Base-by-base conservation (phyloP, 768 basidiomycete species). In the Tricholoma flavovirens region DNA sequence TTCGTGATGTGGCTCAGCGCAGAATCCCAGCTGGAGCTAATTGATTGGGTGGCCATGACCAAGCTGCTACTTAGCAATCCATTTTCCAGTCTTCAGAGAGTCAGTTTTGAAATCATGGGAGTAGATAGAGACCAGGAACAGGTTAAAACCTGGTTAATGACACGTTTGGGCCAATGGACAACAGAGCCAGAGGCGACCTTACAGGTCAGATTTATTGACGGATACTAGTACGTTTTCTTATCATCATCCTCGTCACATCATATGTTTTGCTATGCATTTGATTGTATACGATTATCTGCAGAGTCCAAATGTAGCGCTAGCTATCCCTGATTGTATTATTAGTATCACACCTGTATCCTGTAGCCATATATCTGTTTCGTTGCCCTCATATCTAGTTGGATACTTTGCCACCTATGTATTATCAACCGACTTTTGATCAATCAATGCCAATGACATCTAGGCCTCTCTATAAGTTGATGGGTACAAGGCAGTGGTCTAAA, bases 1-100 rank as follows among this genome's bases (percentile, higher is more conserved):
- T 65, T 73, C 38, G 54, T 62, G 49, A 58, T 74, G 8, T 74
- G 73, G 72, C 56, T 75, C 43, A 71, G 70, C 26, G 59, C 63
- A 15, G 70, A 73, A 58, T 42, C 45, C 14, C 69, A 74, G 54
- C 64, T 74, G 11, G 66, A 72, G 50, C 38, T 59, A 38, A 58
- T 74, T 36, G 62, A 72, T 49, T 74, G 74, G 73, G 11, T 43
- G 14, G 57, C 51, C n/a, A 51, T 74, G 38, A 63, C 56, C 21
- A 21, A 24, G 0, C 49, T 69, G 11, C 60, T 75, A 11, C 24
- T 11, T 15, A 45, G 53, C 10, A 56, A 61, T 12, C 35, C 45
- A 14, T 57, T 63, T 24, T 22, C 54, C 1, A 53, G 54, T 33
- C 50, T 71, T 11, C 50, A 56, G 12, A 52, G 49, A 21, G 43